A percentile compares a stretch with the other conserved stretches of the same genome.
phyloP scores from a whole-genome alignment of 192 early-diverging fungal genomes.

The Coemansia sp. region DNA sequence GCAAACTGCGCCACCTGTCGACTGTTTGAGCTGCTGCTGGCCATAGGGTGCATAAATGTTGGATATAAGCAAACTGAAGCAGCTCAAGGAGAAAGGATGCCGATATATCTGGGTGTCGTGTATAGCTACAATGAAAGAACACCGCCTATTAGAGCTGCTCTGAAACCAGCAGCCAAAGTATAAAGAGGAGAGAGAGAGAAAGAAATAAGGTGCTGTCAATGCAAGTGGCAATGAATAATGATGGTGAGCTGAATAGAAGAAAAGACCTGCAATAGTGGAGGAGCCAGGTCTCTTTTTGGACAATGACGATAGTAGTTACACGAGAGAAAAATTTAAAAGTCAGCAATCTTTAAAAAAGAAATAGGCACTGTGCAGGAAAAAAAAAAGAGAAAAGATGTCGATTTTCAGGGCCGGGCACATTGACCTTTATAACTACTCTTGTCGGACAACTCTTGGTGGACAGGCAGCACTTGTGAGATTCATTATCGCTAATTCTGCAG shows the following conservation, averaged over 20 bases:
- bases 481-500: conserved; percentile 44
- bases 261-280: conserved; percentile 7
- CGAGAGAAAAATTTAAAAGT: conserved; percentile 8
- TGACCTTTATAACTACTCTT: conserved; percentile 19
- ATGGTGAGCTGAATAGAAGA: conserved; percentile 5
- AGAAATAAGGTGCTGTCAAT: conserved; percentile 1
- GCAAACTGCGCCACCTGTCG: conserved; percentile 6
- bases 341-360: conserved; percentile 8
- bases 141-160: too few species aligned
- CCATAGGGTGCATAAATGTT: background rate
- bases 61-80: too few species aligned
- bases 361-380: conserved; percentile 2
- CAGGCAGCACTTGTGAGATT: conserved; percentile 24
- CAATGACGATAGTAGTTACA: conserved; percentile 6
- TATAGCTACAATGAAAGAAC: too few species aligned
- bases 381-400: conserved; percentile 4
- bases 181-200: too few species aligned
- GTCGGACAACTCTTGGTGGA: too few species aligned
- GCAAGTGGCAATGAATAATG: conserved; percentile 6
- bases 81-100: too few species aligned
- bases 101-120: too few species aligned
- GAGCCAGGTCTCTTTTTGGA: background rate
- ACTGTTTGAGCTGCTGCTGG: conserved; percentile 1
- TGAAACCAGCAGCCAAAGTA: too few species aligned
- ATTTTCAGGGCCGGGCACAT: conserved; percentile 10